A percentile compares a stretch with the other conserved stretches of the same genome.
Conservation (phyloP, 768 basidiomycete genomes). For the Grammothele lineata region DNA sequence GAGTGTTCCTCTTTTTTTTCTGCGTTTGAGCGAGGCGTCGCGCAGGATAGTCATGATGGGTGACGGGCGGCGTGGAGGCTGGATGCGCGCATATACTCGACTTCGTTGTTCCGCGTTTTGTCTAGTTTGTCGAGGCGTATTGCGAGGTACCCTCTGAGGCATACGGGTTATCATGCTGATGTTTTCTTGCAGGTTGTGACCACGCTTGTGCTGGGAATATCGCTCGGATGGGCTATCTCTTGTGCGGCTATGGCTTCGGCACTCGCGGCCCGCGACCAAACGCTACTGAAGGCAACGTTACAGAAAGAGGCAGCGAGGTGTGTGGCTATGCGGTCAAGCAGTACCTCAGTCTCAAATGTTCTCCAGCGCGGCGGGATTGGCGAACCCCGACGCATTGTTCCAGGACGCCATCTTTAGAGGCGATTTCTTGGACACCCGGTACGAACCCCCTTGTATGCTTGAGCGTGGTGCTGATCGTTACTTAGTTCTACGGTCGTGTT, state of each 20-base stretch:
- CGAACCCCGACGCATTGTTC: slow-evolving; percentile 36
- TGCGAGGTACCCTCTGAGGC: too few relatives aligned
- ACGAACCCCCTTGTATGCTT: not conserved
- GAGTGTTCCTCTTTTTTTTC: slow-evolving; percentile 16
- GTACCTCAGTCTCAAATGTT: not conserved
- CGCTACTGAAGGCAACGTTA: slow-evolving; percentile 25
- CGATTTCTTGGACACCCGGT: slow-evolving; percentile 43
- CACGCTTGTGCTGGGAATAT: slow-evolving; percentile 44
- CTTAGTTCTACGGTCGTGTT: slow-evolving; percentile 40
- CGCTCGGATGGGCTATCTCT: slow-evolving; percentile 52
- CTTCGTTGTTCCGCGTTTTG: too few relatives aligned
- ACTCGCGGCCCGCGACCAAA: slow-evolving; percentile 33
- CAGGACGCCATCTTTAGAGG: slow-evolving; percentile 43
- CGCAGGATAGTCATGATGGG: too few relatives aligned
- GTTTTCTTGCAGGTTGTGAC: slow-evolving; percentile 36
- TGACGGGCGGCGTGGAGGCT: too few relatives aligned
- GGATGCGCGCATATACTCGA: too few relatives aligned
- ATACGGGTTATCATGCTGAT: too few relatives aligned
- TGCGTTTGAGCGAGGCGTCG: too few relatives aligned
- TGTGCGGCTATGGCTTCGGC: slow-evolving; percentile 50
- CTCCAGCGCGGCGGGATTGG: slow-evolving; percentile 29
- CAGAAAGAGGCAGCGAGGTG: slow-evolving; percentile 31
- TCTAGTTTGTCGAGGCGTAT: too few relatives aligned
- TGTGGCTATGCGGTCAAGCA: not conserved
- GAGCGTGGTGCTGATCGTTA: not conserved